Percentiles rank a stretch among this genome's conserved stretches.
phyloP scores from a whole-genome alignment of 768 basidiomycete genomes.

The Mycena crocata region DNA sequence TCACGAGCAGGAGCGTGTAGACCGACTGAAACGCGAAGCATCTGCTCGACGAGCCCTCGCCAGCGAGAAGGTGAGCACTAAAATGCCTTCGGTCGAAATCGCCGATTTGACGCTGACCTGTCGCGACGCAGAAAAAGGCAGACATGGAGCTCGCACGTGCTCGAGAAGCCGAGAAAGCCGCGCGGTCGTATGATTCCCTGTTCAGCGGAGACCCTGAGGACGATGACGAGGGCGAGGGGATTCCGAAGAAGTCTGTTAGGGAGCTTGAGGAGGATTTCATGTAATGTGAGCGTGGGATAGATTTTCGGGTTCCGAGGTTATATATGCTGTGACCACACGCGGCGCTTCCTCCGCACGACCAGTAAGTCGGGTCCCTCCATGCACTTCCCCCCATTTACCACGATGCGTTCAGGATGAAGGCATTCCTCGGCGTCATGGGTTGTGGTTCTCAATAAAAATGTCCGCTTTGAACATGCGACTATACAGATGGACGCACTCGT shows the following conservation, averaged over 20 bases:
- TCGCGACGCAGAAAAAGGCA: constrained; percentile 71
- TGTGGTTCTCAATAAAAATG: background rate
- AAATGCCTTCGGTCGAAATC: background rate
- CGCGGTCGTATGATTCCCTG: constrained; percentile 86
- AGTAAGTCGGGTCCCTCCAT: constrained; percentile 1
- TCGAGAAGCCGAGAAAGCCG: constrained; percentile 89
- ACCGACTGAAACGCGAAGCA: constrained; percentile 83
- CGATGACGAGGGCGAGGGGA: constrained; percentile 58
- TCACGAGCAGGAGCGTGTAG: constrained; percentile 89
- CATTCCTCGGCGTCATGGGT: constrained; percentile 5
- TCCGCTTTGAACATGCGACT: background rate
- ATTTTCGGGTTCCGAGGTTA: constrained; percentile 1
- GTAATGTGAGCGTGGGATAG: constrained; percentile 55
- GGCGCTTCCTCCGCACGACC: background rate
- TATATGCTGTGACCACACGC: background rate
- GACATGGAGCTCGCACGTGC: constrained; percentile 79
- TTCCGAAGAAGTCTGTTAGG: constrained; percentile 70
- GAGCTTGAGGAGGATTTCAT: constrained; percentile 93
- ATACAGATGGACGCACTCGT: no score
- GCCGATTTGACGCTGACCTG: background rate
- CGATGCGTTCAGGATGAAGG: background rate
- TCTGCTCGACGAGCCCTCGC: constrained; percentile 71
- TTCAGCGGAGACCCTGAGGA: constrained; percentile 77
- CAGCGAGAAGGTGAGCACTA: constrained; percentile 69
- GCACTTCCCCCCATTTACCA: background rate